Evolutionary conservation across 352 stramenopile species (phyloP).

Genomic region (Pythium apleroticum): DNA sequence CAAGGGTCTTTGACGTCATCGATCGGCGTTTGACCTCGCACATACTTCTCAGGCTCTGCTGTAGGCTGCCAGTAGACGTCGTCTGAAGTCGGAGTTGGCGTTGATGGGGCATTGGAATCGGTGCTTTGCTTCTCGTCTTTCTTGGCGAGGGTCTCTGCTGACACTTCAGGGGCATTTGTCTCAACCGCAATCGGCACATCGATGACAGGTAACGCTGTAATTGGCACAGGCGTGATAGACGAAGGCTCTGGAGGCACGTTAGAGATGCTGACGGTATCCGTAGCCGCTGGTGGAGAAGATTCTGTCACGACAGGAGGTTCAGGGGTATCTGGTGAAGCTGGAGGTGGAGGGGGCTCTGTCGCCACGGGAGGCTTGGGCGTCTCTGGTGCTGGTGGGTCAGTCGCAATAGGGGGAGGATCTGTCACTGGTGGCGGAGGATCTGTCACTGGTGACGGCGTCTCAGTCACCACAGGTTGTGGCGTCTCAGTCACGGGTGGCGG

Average conservation of each 20-base stretch:
- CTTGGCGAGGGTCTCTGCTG: not conserved
- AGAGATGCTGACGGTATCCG: not conserved
- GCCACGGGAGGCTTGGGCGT: not conserved
- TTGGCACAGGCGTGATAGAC: not conserved
- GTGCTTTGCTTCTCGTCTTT: not conserved
- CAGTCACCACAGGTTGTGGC: not conserved
- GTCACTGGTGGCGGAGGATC: not conserved
- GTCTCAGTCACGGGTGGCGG: conserved; percentile 4
- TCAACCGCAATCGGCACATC: conserved; percentile 10
- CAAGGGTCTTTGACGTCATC: conserved; percentile 14
- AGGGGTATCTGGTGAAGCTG: not conserved
- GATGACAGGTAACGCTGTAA: not conserved
- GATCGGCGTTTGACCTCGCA: conserved; percentile 23
- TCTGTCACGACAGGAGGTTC: not conserved
- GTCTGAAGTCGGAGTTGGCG: not conserved
- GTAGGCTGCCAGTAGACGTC: conserved; percentile 15
- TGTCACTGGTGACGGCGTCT: not conserved
- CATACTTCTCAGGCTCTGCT: conserved; percentile 17
- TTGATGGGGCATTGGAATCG: not conserved
- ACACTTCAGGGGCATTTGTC: conserved; percentile 3
- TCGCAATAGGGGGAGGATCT: not conserved
- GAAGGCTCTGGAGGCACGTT: not conserved
- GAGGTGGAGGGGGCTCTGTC: not conserved
- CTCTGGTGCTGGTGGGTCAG: not conserved
- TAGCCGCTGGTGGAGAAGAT: not conserved